phyloP scores from a whole-genome alignment of 805 yeast genomes.

The Geotrichum ghanense region DNA sequence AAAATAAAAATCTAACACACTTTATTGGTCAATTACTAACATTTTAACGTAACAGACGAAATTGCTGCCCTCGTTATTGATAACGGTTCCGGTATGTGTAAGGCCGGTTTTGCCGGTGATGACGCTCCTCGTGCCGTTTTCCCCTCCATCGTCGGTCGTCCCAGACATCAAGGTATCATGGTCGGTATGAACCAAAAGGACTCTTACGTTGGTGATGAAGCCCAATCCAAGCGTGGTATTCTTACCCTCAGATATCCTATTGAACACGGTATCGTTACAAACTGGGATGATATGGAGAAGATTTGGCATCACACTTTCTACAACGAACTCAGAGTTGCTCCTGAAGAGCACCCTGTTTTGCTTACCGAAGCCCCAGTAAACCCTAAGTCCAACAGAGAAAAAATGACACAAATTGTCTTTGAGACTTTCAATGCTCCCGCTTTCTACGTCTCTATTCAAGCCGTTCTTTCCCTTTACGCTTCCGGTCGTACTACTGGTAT shows the following conservation, averaged over 20 bases:
- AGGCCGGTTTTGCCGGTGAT: constrained; percentile 99
- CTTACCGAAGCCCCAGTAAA: constrained; percentile 99
- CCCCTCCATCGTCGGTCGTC: constrained; percentile 99
- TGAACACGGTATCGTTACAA: constrained; percentile 99
- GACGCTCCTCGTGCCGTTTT: constrained; percentile 99
- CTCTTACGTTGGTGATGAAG: constrained; percentile 99
- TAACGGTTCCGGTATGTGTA: constrained; percentile 99
- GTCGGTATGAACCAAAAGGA: constrained; percentile 99
- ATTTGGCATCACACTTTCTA: constrained; percentile 99
- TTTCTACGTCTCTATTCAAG: constrained; percentile 97
- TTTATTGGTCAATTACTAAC: constrained; percentile 1
- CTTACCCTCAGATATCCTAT: constrained; percentile 97
- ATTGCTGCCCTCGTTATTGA: constrained; percentile 64
- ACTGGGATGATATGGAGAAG: constrained; percentile 99
- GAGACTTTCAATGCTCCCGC: constrained; percentile 99
- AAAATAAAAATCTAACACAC: neutral
- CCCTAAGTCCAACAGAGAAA: constrained; percentile 99
- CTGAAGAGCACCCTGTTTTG: constrained; percentile 99
- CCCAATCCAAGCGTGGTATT: constrained; percentile 99
- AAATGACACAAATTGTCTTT: constrained; percentile 98
- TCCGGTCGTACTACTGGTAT: constrained; percentile 99
- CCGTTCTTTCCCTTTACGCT: constrained; percentile 94
- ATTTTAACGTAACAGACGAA: constrained; percentile 20
- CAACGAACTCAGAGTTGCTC: constrained; percentile 99
- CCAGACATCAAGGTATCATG: constrained; percentile 99